Evolutionary conservation across 163 green algal species (phyloP).

Genomic region (Scenedesmus sp.): DNA sequence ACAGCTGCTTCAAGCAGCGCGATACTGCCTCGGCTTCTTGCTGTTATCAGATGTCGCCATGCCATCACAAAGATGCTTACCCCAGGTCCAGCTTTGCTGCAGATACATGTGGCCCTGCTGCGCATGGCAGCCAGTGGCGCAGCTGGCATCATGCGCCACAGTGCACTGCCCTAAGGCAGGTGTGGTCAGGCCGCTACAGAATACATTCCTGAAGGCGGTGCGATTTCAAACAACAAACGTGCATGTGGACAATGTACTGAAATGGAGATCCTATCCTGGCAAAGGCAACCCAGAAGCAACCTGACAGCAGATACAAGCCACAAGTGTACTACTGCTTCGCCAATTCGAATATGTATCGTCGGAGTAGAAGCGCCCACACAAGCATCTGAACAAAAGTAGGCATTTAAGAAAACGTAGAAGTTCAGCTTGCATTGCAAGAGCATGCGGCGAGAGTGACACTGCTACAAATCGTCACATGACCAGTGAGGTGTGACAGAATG

Average conservation of each 20-base stretch:
- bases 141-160: background rate
- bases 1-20: too few species aligned
- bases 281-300: background rate
- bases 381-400: background rate
- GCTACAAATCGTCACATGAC: constrained; percentile 5
- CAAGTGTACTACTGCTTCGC: background rate
- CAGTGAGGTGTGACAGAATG: background rate
- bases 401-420: too few species aligned
- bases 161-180: background rate
- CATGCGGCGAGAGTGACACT: too few species aligned
- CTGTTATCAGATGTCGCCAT: background rate
- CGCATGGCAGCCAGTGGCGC: background rate
- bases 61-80: background rate
- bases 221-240: too few species aligned
- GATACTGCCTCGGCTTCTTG: background rate
- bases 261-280: background rate
- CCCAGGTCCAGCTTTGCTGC: background rate
- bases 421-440: too few species aligned
- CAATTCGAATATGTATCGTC: background rate
- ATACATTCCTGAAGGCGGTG: too few species aligned
- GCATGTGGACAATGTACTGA: background rate
- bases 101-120: background rate
- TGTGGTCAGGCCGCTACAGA: background rate
- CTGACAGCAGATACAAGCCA: background rate
- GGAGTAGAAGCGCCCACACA: background rate